These are phyloP conservation scores for Solanum paucissectum DNA, from an alignment of 257 asterid species.

Conservation along the genomic window DNA sequence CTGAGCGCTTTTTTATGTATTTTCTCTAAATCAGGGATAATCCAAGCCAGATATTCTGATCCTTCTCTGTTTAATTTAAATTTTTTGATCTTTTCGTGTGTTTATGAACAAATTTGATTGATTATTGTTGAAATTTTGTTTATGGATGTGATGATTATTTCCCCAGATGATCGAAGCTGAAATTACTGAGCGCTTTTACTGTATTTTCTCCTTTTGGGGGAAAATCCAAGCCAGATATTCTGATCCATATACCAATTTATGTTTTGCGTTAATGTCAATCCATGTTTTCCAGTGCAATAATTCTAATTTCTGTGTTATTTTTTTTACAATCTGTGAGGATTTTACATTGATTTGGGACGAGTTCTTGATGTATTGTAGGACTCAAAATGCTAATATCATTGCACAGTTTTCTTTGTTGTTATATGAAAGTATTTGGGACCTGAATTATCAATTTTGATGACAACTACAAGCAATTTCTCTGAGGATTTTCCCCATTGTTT, in stretches of 20 bases:
- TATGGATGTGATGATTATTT: constrained; percentile 23
- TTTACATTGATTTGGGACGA: background rate
- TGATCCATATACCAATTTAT: constrained; percentile 27
- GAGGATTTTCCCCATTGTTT: background rate
- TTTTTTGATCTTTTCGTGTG: too few relatives aligned
- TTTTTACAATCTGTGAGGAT: background rate
- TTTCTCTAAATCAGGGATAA: constrained; percentile 14
- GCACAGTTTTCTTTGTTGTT: too few relatives aligned
- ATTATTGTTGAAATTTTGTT: background rate
- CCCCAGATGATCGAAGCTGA: constrained; percentile 97
- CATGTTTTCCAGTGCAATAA: background rate
- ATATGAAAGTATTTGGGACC: background rate
- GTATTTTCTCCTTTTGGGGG: constrained; percentile 26
- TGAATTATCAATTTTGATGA: background rate
- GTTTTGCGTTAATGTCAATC: too few relatives aligned
- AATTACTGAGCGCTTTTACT: constrained; percentile 51
- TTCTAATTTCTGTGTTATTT: too few relatives aligned
- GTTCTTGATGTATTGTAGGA: background rate
- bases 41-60: constrained; percentile 69
- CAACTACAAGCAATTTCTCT: background rate
- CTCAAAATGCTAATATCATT: background rate
- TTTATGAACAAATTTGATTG: too few relatives aligned
- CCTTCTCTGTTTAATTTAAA: constrained; percentile 1
- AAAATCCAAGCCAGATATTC: constrained; percentile 59
- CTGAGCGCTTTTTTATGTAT: constrained; percentile 41